Base-by-base conservation (phyloP, 78 protist species). In the Mastigamoeba balamuthi region DNA sequence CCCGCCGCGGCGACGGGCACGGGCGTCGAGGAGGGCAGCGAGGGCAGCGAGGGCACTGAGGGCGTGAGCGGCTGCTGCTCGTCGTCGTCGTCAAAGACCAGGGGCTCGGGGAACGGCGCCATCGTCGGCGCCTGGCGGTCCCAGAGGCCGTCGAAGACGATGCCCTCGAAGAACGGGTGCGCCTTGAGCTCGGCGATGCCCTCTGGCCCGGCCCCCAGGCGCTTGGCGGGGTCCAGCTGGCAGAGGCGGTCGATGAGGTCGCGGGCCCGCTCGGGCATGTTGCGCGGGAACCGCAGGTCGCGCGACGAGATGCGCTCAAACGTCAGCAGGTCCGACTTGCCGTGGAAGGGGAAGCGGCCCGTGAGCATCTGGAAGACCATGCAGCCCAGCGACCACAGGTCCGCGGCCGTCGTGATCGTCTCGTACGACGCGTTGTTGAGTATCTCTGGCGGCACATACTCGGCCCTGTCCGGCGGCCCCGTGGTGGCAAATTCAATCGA, bases 381-480 rank as follows among this genome's bases (percentile, higher is more conserved):
- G 75, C 97, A 94, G 4, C 94, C 97, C 36, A 81, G 73, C 17
- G 92, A 85, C 97, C 97, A 94, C 38, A 91, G 37, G 44, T 94
- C 97, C 8, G 94, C 80, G 23, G 65, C n/a, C 8, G 33, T 79
- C 23, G 75, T 79, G 29, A 84, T 17, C 17, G 17, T 48, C 17
- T 25, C 33, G 58, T 48, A 78, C 1, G 40, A 69, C 72, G 66
- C 72, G 42, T 77, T 80, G 9, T 73, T 77, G 44, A 91, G 74
- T 48, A 90, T 4, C 52, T 92, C 95, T 0, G 98, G 98, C 23
- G 93, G 75, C 4, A 92, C 94, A 78, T 92, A 94, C 82, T 92
- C 92, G 0, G 94, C 95, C 6, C n/a, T n/a, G n/a, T n/a, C n/a
- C n/a, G n/a, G n/a, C n/a, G n/a, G n/a, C n/a, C n/a, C n/a, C n/a